Base-by-base conservation (phyloP, 148 eudicot species). In the Silene uniflora region DNA sequence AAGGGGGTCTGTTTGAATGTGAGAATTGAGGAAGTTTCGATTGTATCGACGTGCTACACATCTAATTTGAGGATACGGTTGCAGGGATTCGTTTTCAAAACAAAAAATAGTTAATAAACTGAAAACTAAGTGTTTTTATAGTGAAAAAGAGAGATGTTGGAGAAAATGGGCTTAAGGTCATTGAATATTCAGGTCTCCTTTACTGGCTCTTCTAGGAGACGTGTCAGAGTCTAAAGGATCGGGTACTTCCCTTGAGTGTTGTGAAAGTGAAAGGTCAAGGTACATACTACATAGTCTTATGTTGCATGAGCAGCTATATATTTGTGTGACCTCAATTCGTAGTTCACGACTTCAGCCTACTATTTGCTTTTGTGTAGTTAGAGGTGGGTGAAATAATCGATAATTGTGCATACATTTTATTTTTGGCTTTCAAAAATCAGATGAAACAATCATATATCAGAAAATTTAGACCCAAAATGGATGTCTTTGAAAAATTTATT, bases 21-120 rank as follows among this genome's bases (percentile, higher is more conserved):
- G 29, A 67, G 65, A 68, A 16, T 23, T 21, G 72, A 55, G 44
- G 67, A 25, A 77, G 70, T 27, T 52, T 65, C 12, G 27, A 60
- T 7, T 19, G 1, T 55, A 9, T 8, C 18, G 67, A 32, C 58
- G 27, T 58, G 72, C 56, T 75, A 56, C 65, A 18, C 72, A 52
- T 66, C 27, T 52, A 14, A 11, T 14, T 13, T 52, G 18, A 52
- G 56, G 56, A 49, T 52, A 13, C 56, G 56, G 44, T 52, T 12
- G 18, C 5, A 4, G 56, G 56, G 56, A 13, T 18, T 0, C 10
- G 44, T 39, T 1, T 39, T 39, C 44, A 39, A 39, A 39, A 39
- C 9, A 39, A 39, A 39, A 39, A 32, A 32, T 1, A 32, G 35
- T 4, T 32, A 32, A 2, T 2, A 32, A 32, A 32, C 35, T 32